Percentiles rank a stretch among this genome's conserved stretches.
phyloP scores from a whole-genome alignment of 345 rosid species.

The Camelina laxa region DNA sequence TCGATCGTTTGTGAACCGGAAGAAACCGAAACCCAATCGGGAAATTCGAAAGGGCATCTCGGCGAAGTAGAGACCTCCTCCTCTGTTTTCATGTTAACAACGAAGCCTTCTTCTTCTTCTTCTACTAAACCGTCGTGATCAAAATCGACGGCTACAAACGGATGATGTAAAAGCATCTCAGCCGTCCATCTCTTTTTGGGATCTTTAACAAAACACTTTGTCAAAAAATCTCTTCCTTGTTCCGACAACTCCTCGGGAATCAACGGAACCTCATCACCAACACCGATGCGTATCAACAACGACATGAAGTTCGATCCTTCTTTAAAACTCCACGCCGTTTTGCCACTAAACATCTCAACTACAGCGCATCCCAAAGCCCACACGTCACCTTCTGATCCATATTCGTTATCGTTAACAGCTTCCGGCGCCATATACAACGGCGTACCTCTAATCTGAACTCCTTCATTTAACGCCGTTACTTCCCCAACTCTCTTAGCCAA shows the following conservation, averaged over 20 bases:
- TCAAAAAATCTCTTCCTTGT: constrained; percentile 73
- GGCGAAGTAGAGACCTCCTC: constrained; percentile 46
- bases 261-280: constrained; percentile 57
- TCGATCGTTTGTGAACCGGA: constrained; percentile 31
- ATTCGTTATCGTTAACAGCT: constrained; percentile 57
- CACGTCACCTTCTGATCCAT: constrained; percentile 75
- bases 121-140: constrained; percentile 22
- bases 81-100: constrained; percentile 22
- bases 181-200: constrained; percentile 69
- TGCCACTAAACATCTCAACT: constrained; percentile 77
- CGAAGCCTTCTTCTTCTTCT: constrained; percentile 5
- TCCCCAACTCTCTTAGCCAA: constrained; percentile 55
- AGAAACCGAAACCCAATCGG: constrained; percentile 49
- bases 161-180: constrained; percentile 75
- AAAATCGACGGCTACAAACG: constrained; percentile 53
- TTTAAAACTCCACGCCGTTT: constrained; percentile 61
- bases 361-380: constrained; percentile 89
- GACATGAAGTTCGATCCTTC: constrained; percentile 44
- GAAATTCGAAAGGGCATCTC: constrained; percentile 57
- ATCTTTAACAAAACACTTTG: constrained; percentile 64
- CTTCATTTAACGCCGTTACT: constrained; percentile 27
- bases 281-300: constrained; percentile 64
- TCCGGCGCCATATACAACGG: constrained; percentile 85
- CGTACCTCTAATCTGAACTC: constrained; percentile 65
- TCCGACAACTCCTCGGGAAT: constrained; percentile 65